Evolutionary conservation across 2,329 filamentous ascomycete genomes (phyloP).

Genomic region (Trichoderma atroviride): DNA sequence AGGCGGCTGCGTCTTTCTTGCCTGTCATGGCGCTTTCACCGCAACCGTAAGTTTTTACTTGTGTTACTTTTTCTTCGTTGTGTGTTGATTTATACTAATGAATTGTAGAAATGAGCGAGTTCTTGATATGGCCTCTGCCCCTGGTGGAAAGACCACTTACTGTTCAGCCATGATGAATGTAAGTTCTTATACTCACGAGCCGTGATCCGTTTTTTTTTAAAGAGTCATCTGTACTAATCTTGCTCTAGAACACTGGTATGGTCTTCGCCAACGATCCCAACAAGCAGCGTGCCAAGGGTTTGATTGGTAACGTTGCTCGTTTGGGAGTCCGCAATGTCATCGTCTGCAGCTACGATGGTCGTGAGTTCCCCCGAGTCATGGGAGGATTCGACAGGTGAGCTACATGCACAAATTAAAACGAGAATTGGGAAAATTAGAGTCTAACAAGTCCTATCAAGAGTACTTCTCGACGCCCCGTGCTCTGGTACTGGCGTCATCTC

Average conservation of each 20-base stretch:
- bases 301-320: constrained; percentile 97
- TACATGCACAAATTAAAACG: background rate
- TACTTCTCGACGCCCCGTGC: constrained; percentile 92
- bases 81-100: background rate
- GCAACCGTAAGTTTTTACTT: constrained; percentile 54
- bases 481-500: constrained; percentile 96
- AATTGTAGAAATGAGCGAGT: constrained; percentile 72
- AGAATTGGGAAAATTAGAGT: background rate
- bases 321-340: constrained; percentile 91
- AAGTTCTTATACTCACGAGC: constrained; percentile 38
- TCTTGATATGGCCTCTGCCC: constrained; percentile 62
- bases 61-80: background rate
- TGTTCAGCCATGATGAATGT: constrained; percentile 67
- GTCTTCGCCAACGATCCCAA: constrained; percentile 97
- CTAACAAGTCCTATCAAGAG: constrained; percentile 38
- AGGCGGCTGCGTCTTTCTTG: constrained; percentile 94
- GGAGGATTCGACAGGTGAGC: constrained; percentile 83
- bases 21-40: constrained; percentile 97
- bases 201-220: constrained; percentile 62
- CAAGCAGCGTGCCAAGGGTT: constrained; percentile 89
- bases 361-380: constrained; percentile 91
- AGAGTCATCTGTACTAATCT: background rate
- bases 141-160: constrained; percentile 36
- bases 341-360: constrained; percentile 92
- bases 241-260: constrained; percentile 86